Base-by-base conservation (phyloP, 2,329 filamentous ascomycete genomes). In the Alternaria brassicicola region DNA sequence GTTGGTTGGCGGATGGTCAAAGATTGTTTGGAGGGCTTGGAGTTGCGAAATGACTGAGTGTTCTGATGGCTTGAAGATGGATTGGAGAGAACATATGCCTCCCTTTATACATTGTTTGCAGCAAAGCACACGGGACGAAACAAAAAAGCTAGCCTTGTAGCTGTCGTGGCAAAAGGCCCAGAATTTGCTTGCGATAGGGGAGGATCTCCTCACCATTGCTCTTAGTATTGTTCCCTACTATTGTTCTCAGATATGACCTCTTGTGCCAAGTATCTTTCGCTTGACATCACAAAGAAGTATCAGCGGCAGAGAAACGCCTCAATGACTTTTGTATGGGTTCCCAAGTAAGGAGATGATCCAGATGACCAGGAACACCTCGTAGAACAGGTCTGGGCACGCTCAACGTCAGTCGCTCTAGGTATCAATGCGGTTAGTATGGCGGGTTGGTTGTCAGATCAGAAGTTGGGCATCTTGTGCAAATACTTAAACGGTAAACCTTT, bases 41-140 rank as follows among this genome's bases (percentile, higher is more conserved):
- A 21, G 10, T 59, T 64, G 36, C 13, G 31, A 23, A 65, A 67
- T 56, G 66, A 68, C 46, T 60, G 69, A 50, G 47, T 53, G 57
- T 60, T 63, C 52, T 63, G 57, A 35, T 64, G 61, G 57, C 17
- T 36, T 15, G 57, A 36, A 55, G 55, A 41, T 19, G 31, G 28
- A 46, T 21, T 23, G 10, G 19, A 12, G 23, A 28, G 38, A 19
- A 21, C 30, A 26, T 26, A 6, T 36, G 28, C 19, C 23, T 28
- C 25, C 56, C 60, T 63, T 67, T 67, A 69, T 69, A 52, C 51
- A 30, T 55, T 23, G 30, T 45, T 17, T 45, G 41, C 15, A 17
- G 30, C 21, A n/a, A 23, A 36, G 46, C 21, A 35, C 3, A 31
- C 10, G 8, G 26, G 12, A 48, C n/a, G 46, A 36, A 48, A 46